Base-by-base conservation (phyloP, 192 early-diverging fungal species). In the Backusella parvicylindrica region DNA sequence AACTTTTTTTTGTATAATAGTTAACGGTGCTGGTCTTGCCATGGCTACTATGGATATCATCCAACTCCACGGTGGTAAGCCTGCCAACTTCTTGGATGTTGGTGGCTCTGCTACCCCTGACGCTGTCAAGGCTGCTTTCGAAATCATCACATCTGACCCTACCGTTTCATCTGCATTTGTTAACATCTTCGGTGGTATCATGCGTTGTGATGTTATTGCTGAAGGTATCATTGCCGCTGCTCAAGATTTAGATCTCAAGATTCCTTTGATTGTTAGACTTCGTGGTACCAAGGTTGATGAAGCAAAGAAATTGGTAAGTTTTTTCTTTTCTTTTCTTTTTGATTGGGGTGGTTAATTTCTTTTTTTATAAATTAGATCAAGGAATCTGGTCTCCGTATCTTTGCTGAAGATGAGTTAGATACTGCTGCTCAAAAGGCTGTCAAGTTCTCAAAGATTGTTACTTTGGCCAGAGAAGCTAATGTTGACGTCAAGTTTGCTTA, bases 31-130 rank as follows among this genome's bases (percentile, higher is more conserved):
- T 64, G 98, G 98, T 80, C 90, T 99, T 49, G 98, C 97, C 83
- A 99, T 98, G 98, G 93, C 98, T 70, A 99, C 98, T 68, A 99
- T 98, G 97, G 98, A 99, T 85, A 99, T 99, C 78, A 98, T 99
- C 84, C 98, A 99, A 89, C 89, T 99, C 63, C 91, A 99, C 88
- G 98, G 97, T 71, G 98, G 98, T 41, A 94, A 95, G 77, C 98
- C 98, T 8, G 98, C 97, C 80, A 99, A 99, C 91, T 99, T 99
- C 86, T 90, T 99, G 71, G 97, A 99, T 84, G 98, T 99, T 75
- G 98, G 98, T 75, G 98, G 98, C 79, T 92, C 95, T 81, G 97
- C 98, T 68, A 95, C 92, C n/a, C 90, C 95, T 71, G 91, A 96
- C 74, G 96, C 97, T 85, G 97, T 99, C 76, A 95, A 93, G 64